Conservation (phyloP, 208 protist genomes). For the Leishmania tarentolae region DNA sequence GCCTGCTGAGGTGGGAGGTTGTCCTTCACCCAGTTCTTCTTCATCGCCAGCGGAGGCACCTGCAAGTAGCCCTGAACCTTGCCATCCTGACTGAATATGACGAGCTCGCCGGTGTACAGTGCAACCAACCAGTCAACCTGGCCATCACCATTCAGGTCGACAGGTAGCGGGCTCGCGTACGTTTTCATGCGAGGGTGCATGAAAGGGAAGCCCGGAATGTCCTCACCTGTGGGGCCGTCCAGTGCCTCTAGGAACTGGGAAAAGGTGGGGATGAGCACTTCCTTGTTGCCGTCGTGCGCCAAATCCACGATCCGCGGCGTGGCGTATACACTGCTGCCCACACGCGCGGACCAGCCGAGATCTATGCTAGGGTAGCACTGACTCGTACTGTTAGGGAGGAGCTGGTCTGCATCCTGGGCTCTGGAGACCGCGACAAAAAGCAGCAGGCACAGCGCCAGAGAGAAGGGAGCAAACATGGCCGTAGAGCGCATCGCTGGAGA, state of each 20-base stretch:
- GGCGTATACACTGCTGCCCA: slow-evolving; percentile 78
- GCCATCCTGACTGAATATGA: slow-evolving; percentile 77
- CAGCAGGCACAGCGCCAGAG: slow-evolving; percentile 2
- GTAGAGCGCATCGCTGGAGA: not conserved
- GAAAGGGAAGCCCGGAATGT: slow-evolving; percentile 85
- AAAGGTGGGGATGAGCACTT: slow-evolving; percentile 82
- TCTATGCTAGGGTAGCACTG: slow-evolving; percentile 54
- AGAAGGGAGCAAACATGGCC: not conserved
- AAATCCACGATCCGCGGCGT: slow-evolving; percentile 85
- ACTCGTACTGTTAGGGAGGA: slow-evolving; percentile 18
- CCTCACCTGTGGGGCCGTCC: slow-evolving; percentile 49
- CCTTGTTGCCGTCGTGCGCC: slow-evolving; percentile 75
- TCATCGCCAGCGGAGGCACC: slow-evolving; percentile 80
- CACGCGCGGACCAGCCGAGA: slow-evolving; percentile 77
- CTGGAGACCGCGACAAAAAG: not conserved
- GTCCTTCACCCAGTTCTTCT: slow-evolving; percentile 74
- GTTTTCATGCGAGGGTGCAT: slow-evolving; percentile 75
- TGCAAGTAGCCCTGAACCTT: slow-evolving; percentile 50
- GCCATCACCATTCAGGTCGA: slow-evolving; percentile 86
- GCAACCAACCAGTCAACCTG: slow-evolving; percentile 83
- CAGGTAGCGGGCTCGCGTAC: slow-evolving; percentile 77
- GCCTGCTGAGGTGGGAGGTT: slow-evolving; percentile 15
- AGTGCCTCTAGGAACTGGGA: slow-evolving; percentile 77
- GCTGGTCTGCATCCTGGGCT: not conserved
- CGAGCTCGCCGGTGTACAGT: slow-evolving; percentile 86